Percentiles rank a stretch among this genome's conserved stretches.
These are phyloP conservation scores for Cladobotryum mycophilum DNA, from an alignment of 2,329 filamentous ascomycete genomes.

Conservation along the genomic window DNA sequence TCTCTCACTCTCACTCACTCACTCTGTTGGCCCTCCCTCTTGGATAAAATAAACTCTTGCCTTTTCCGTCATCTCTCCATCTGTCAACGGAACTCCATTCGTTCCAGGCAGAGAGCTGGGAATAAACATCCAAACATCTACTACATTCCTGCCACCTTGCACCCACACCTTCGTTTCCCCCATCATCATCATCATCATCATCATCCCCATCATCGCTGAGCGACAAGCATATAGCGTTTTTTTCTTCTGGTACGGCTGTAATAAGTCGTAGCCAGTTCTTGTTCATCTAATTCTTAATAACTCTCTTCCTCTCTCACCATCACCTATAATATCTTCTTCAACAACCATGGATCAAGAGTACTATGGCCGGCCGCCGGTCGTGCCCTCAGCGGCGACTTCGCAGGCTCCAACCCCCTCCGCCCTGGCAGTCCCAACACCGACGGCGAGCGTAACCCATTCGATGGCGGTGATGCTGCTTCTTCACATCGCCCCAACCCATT, in stretches of 20 bases:
- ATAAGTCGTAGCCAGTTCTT: neutral
- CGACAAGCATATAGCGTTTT: neutral
- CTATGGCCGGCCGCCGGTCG: conserved; percentile 19
- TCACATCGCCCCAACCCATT: conserved; percentile 40
- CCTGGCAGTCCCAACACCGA: conserved; percentile 38
- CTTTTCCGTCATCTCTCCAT: too few relatives aligned
- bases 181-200: too few relatives aligned
- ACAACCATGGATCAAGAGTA: conserved; percentile 27
- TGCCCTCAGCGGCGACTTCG: conserved; percentile 32
- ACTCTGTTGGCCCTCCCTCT: too few relatives aligned
- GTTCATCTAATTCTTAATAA: neutral
- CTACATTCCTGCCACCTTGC: too few relatives aligned
- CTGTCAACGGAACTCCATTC: too few relatives aligned
- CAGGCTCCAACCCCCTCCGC: conserved; percentile 33
- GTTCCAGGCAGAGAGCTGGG: too few relatives aligned
- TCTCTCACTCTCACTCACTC: too few relatives aligned
- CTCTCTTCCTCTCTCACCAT: neutral
- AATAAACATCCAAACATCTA: too few relatives aligned
- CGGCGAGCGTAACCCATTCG: conserved; percentile 33
- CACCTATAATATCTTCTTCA: neutral
- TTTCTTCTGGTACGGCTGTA: neutral
- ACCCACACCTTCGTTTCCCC: too few relatives aligned
- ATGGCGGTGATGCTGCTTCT: conserved; percentile 33
- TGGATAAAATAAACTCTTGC: too few relatives aligned
- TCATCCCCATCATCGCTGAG: too few relatives aligned